Base-by-base conservation (phyloP, 1,284 basidiomycete species). In the Tilletia caries region DNA sequence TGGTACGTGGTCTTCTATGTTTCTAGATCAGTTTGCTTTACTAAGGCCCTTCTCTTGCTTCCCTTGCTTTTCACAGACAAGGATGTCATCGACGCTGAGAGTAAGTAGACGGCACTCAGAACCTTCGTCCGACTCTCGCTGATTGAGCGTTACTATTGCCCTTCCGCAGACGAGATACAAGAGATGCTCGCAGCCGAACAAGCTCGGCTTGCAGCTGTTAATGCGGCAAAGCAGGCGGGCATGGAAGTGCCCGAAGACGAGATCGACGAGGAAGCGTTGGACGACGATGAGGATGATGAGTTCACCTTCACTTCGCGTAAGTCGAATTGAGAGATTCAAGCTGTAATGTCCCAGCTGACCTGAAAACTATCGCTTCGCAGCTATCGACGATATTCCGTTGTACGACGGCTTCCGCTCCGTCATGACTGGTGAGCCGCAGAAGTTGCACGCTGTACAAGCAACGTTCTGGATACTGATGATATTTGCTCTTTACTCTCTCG, bases 71-170 rank as follows among this genome's bases (percentile, higher is more conserved):
- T 3, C 29, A 23, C 52, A 54, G 52, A 80, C 66, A 71, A 68
- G 23, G 81, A 83, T 52, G 76, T 82, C 6, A 71, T 78, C 32
- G 81, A 82, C 68, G 79, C 82, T 67, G 81, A 82, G 41, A 82
- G 60, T 71, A 27, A 67, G 62, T 68, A 10, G 25, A 13, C 5
- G 10, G 18, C 2, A 41, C 15, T 15, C 37, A 15, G 1, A 10
- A 41, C 1, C 37, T 10, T 41, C 2, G 15, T 6, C 8, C 37
- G 37, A 41, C 8, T 6, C 37, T 41, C 10, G 37, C 15, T 15
- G 1, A 0, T 15, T 41, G 1, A 41, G 1, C 37, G 1, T 41
- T 41, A 6, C 20, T 32, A 52, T 43, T 20, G 13, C n/a, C 2
- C 5, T 3, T 29, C 0, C 5, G 2, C 25, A 65, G 67, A 81